Conservation (phyloP, 805 yeast species). For the Ogataea nakhonphanomensis region DNA sequence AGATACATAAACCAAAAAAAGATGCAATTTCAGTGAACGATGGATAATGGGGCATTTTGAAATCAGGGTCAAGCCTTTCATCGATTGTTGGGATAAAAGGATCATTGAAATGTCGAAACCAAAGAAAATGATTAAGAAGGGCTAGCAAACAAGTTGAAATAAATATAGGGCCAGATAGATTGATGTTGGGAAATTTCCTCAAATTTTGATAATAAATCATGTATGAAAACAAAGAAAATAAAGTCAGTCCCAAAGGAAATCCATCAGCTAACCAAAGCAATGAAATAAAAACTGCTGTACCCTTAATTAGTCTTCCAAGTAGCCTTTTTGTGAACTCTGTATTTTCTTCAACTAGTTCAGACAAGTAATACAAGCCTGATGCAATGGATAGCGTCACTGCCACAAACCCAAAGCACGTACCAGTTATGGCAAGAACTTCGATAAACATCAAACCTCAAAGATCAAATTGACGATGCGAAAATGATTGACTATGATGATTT, state of each 20-base stretch:
- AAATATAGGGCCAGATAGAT: conserved; percentile 68
- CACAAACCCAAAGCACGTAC: conserved; percentile 58
- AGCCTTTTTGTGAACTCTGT: conserved; percentile 78
- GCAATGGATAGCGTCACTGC: conserved; percentile 65
- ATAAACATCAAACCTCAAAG: conserved; percentile 45
- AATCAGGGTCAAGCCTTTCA: conserved; percentile 54
- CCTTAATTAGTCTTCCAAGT: conserved; percentile 58
- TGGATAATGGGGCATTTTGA: conserved; percentile 66
- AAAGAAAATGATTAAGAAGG: conserved; percentile 73
- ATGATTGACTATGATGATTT: too few relatives aligned
- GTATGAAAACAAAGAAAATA: conserved; percentile 70
- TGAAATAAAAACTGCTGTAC: conserved; percentile 51
- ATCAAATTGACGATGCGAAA: neutral
- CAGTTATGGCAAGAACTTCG: conserved; percentile 55
- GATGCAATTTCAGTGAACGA: conserved; percentile 89
- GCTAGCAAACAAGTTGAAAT: conserved; percentile 70
- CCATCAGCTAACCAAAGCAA: conserved; percentile 70
- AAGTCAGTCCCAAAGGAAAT: conserved; percentile 66
- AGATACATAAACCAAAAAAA: conserved; percentile 87
- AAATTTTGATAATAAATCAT: conserved; percentile 74
- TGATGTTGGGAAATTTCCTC: conserved; percentile 78
- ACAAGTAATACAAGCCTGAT: conserved; percentile 84
- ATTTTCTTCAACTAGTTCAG: conserved; percentile 92
- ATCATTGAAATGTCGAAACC: conserved; percentile 83
- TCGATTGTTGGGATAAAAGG: conserved; percentile 70